Conservation (phyloP, 1,139 yeast genomes). For the Hemisphaericaspora xylofermentans region DNA sequence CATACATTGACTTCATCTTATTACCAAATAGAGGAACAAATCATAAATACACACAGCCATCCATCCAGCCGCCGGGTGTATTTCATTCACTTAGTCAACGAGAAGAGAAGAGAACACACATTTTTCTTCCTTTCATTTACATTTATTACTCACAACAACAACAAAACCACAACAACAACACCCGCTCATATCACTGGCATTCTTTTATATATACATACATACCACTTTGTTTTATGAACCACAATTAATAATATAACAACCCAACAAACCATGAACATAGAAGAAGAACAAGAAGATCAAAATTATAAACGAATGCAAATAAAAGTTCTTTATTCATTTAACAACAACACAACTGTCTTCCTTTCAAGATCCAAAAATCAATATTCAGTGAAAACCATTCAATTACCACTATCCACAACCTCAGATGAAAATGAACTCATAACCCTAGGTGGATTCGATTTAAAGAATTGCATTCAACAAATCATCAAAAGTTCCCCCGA, state of each 20-base stretch:
- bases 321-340: conserved; percentile 61
- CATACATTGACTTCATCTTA: no score
- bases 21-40: no score
- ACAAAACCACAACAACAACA: not conserved
- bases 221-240: not conserved
- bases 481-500: conserved; percentile 58
- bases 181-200: not conserved
- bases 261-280: conserved; percentile 17
- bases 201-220: not conserved
- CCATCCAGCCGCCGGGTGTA: no score
- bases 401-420: conserved; percentile 31
- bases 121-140: no score
- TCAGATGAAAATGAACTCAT: conserved; percentile 33
- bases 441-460: conserved; percentile 57
- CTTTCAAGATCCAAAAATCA: conserved; percentile 53
- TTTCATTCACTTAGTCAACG: no score
- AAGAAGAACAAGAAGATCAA: conserved; percentile 21
- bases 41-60: no score
- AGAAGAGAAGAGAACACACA: no score
- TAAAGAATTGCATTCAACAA: conserved; percentile 51
- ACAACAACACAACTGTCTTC: conserved; percentile 56
- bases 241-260: no score
- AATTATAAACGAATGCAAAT: conserved; percentile 46
- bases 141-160: no score
- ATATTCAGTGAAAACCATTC: conserved; percentile 47